phyloP scores from a whole-genome alignment of 2,329 filamentous ascomycete genomes.

The Ascochyta fabae region DNA sequence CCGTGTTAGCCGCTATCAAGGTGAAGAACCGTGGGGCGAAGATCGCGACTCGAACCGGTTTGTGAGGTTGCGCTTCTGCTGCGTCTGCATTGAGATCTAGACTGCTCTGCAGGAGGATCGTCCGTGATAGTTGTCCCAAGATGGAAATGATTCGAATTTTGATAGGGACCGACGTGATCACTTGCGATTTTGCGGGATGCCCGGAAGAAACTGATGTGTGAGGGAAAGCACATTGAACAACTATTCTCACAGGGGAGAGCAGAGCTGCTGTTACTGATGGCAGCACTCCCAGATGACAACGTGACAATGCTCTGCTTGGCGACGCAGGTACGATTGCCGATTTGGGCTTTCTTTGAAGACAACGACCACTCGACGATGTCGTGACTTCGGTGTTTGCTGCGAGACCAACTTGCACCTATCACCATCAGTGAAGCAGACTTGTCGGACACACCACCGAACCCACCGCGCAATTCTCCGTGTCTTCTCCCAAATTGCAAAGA shows the following conservation, averaged over 20 bases:
- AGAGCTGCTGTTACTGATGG: no score
- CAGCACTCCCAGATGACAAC: not conserved
- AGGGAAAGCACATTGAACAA: not conserved
- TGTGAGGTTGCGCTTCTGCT: not conserved
- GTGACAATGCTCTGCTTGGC: not conserved
- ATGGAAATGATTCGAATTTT: not conserved
- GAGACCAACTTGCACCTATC: not conserved
- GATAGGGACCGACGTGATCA: constrained; percentile 1
- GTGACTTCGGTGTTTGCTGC: not conserved
- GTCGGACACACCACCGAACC: constrained; percentile 1
- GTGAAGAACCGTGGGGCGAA: not conserved
- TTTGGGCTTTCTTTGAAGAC: not conserved
- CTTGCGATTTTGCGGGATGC: not conserved
- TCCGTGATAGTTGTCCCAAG: not conserved
- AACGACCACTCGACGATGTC: not conserved
- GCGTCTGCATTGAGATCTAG: constrained; percentile 4
- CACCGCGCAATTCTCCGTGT: not conserved
- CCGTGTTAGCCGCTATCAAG: constrained; percentile 4
- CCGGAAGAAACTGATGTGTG: not conserved
- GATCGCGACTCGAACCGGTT: not conserved
- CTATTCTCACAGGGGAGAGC: no score
- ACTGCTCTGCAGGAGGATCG: not conserved
- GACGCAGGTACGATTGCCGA: not conserved
- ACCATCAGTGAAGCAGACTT: not conserved
- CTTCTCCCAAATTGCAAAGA: not conserved